Percentiles rank a stretch among this genome's conserved stretches.
These are phyloP conservation scores for Wakefieldia striispora DNA, from an alignment of 768 basidiomycete species.

Conservation along the genomic window DNA sequence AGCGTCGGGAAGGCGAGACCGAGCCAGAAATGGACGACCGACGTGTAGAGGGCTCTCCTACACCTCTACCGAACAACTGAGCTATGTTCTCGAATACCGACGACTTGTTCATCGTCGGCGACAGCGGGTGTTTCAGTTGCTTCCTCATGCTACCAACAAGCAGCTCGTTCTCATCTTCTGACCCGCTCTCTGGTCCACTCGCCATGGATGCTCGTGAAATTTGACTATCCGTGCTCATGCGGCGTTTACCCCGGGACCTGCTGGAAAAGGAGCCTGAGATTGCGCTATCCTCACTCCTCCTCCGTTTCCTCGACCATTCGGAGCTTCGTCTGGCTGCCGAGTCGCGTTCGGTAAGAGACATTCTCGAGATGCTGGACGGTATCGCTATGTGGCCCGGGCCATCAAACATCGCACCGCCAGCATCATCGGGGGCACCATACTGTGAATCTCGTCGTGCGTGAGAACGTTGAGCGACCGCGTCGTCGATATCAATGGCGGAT, in stretches of 20 bases:
- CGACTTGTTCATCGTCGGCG: slow-evolving; percentile 38
- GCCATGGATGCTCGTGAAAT: slow-evolving; percentile 39
- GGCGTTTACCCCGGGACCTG: slow-evolving; percentile 35
- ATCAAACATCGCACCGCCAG: slow-evolving; percentile 70
- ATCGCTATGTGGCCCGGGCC: slow-evolving; percentile 64
- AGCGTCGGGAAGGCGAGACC: slow-evolving; percentile 46
- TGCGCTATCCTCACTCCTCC: slow-evolving; percentile 47
- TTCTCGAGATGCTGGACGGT: slow-evolving; percentile 78
- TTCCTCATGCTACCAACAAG: slow-evolving; percentile 27
- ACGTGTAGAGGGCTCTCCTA: slow-evolving; percentile 41
- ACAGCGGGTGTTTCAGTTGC: slow-evolving; percentile 33
- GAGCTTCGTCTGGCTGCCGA: slow-evolving; percentile 50
- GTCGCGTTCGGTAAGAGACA: slow-evolving; percentile 59
- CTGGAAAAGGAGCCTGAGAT: slow-evolving; percentile 25
- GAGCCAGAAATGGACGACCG: slow-evolving; percentile 58
- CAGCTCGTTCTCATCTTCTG: slow-evolving; percentile 36
- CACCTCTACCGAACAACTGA: slow-evolving; percentile 58
- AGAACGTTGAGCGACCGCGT: slow-evolving; percentile 51
- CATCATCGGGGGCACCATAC: slow-evolving; percentile 48
- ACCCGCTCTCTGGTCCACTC: slow-evolving; percentile 38
- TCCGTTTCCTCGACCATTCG: slow-evolving; percentile 46
- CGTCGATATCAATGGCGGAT: slow-evolving; percentile 67
- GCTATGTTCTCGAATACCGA: slow-evolving; percentile 65
- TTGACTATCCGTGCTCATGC: slow-evolving; percentile 43
- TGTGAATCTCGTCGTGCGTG: slow-evolving; percentile 68